Base-by-base conservation (phyloP, 441 rosid genomes). In the Sinapis alba region DNA sequence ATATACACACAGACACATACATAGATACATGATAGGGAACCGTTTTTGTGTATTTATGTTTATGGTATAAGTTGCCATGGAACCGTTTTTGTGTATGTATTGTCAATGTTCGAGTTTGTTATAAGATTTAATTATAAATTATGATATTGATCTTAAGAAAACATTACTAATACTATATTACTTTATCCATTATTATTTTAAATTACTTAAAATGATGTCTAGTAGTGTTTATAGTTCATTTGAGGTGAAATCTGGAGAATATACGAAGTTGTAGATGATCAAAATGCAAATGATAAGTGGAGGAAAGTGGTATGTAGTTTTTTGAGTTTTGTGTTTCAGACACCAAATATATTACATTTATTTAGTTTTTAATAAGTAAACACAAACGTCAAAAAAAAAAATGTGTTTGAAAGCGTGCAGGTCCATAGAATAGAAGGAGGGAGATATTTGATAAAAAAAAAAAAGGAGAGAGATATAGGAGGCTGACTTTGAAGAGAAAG, bases 401-500 rank as follows among this genome's bases (percentile, higher is more conserved):
- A 26, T 26, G 36, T 65, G 76, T 69, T 70, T 57, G 67, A 77
- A 76, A 77, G 47, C 76, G 80, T 71, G 80, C 54, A 45, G 43
- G 38, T 62, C 47, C 56, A 76, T 12, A 32, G 53, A 56, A n/a
- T n/a, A n/a, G n/a, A n/a, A n/a, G n/a, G n/a, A n/a, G n/a, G n/a
- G n/a, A n/a, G n/a, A n/a, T n/a, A n/a, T n/a, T n/a, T n/a, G n/a
- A n/a, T n/a, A n/a, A n/a, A n/a, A n/a, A n/a, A n/a, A n/a, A n/a
- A n/a, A n/a, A n/a, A 21, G 74, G 27, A 38, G 72, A 50, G 72
- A 50, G 56, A 50, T 4, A 50, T 50, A 50, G 50, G 51, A 45
- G 75, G 86, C 73, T 86, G 96, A 93, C 97, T 86, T 87, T 82
- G 36, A 77, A 79, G 51, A 78, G 73, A 62, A 28, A 72, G 70